Evolutionary conservation across 23 red algal species (phyloP).

Genomic region (Porphyridium purpureum): DNA sequence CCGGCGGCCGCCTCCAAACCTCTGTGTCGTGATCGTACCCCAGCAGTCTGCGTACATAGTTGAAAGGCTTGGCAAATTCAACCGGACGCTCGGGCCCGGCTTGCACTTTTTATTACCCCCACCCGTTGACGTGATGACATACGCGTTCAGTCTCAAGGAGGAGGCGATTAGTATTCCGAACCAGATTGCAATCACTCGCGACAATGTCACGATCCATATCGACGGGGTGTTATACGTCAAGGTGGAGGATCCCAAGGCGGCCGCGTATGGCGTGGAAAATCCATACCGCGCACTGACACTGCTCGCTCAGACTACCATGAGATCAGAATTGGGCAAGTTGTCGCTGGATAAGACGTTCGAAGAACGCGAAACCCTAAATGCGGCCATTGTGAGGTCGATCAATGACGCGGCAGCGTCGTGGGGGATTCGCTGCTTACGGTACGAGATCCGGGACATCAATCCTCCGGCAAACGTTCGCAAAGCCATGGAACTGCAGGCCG

Average conservation of each 20-base stretch:
- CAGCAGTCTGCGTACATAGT: constrained; percentile 72
- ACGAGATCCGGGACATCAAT: constrained; percentile 68
- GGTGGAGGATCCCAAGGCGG: constrained; percentile 54
- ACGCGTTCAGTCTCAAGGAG: constrained; percentile 60
- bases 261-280: constrained; percentile 84
- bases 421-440: constrained; percentile 83
- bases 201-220: constrained; percentile 64
- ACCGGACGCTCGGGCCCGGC: constrained; percentile 48
- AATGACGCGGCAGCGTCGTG: constrained; percentile 57
- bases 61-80: constrained; percentile 53
- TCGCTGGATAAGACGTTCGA: constrained; percentile 69
- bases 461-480: constrained; percentile 66
- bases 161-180: constrained; percentile 55
- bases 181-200: constrained; percentile 63
- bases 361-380: constrained; percentile 45
- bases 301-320: constrained; percentile 62
- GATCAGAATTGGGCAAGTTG: constrained; percentile 59
- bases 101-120: constrained; percentile 56
- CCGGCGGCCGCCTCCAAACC: too few species aligned
- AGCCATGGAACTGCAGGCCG: constrained; percentile 69
- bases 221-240: constrained; percentile 54
- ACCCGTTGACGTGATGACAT: constrained; percentile 72
- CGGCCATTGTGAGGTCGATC: constrained; percentile 34
- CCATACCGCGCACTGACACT: constrained; percentile 43
- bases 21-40: constrained; percentile 53